Evolutionary conservation across 2,329 filamentous ascomycete genomes (phyloP), one percentile per base, ranked within the genome.

Genomic region (Madurella mycetomatis): DNA sequence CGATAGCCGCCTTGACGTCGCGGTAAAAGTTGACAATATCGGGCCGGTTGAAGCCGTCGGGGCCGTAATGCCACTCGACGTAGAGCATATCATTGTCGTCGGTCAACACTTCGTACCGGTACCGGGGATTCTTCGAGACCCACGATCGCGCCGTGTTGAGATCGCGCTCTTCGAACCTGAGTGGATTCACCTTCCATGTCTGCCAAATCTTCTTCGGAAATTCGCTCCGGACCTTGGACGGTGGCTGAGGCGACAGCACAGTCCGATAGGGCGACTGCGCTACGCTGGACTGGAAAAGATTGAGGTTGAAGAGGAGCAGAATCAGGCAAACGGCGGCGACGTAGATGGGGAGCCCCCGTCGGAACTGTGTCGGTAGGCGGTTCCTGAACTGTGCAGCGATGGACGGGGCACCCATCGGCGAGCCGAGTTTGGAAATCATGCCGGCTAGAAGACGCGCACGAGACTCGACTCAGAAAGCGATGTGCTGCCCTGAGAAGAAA

Each of bases 141-240:
- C 86, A 90, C 1, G 84, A 84, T 60, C 78, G 77, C 9, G 86
- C 85, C 0, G 76, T 75, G 19, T 76, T 70, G 32, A 80, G 72
- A 62, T 89, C 84, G 49, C 81, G 76, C 62, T 83, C 77, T 58
- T 87, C 85, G 64, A 88, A 88, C 2, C 75, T 74, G 34, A 88
- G 72, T 2, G 86, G 83, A 57, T 85, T 79, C 30, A 85, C 79
- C 67, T 88, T 90, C 86, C 86, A 90, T 0, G 83, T 86, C 69
- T 90, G 86, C 86, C 86, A 90, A 60, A 90, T 86, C 69, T 89
- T 90, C 52, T 77, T 76, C 5, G 78, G 86, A 62, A 84, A 89
- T 18, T 65, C 63, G 39, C 31, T 47, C 31, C 62, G 63, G 25
- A 49, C 54, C 39, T 55, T 52, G 15, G 51, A 57, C 15, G 37